Evolutionary conservation across 2,329 filamentous ascomycete species (phyloP).

Genomic region (Pseudocercospora pini-densiflorae): DNA sequence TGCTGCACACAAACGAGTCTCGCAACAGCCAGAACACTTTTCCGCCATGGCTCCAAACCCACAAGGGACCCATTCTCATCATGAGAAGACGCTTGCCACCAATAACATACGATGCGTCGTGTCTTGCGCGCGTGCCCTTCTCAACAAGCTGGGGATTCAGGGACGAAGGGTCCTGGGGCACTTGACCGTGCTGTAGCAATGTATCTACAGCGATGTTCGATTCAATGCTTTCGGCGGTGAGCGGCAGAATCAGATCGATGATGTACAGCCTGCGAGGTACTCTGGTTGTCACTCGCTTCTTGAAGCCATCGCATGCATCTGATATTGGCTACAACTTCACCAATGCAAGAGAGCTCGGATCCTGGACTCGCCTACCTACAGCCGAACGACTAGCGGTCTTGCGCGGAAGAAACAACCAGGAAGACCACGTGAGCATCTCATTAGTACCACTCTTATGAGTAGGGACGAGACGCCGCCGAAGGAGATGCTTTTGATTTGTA

Average conservation of each 20-base stretch:
- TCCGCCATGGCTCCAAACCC: conserved; percentile 1
- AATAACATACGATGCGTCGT: background rate
- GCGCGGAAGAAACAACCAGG: background rate
- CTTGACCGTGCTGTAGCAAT: background rate
- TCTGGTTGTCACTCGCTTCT: conserved; percentile 12
- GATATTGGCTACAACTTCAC: conserved; percentile 1
- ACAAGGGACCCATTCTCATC: background rate
- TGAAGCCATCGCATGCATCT: background rate
- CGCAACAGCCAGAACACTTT: conserved; percentile 4
- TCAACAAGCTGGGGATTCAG: background rate
- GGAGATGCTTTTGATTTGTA: conserved; percentile 3
- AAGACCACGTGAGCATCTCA: conserved; percentile 1
- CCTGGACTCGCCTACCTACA: conserved; percentile 13
- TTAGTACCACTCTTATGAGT: background rate
- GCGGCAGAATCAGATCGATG: background rate
- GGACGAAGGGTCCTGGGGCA: background rate
- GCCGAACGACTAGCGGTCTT: conserved; percentile 5
- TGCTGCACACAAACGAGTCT: conserved; percentile 5
- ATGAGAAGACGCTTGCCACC: background rate
- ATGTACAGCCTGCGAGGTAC: conserved; percentile 2
- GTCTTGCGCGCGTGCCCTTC: background rate
- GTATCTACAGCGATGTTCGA: background rate
- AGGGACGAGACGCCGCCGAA: conserved; percentile 4
- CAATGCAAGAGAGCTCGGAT: background rate
- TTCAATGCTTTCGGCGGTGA: conserved; percentile 2